phyloP scores from a whole-genome alignment of 306 rosid genomes.

The Luffa acutangula region DNA sequence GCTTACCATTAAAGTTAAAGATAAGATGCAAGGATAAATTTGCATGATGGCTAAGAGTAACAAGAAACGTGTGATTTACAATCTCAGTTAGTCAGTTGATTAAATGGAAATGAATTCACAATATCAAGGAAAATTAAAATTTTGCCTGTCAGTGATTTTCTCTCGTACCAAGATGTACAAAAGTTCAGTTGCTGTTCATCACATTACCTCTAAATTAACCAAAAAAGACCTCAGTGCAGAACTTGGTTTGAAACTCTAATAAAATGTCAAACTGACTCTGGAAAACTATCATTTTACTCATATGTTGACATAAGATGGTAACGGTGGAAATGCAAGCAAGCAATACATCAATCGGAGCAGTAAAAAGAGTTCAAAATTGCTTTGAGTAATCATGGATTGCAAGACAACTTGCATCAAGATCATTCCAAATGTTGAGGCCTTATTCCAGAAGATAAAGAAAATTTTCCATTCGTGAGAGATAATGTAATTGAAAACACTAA shows the following conservation, averaged over 20 bases:
- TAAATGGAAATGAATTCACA: background rate
- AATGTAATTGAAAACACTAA: background rate
- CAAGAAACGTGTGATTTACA: background rate
- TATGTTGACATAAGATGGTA: background rate
- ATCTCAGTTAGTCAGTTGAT: background rate
- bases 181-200: background rate
- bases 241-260: background rate
- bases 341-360: background rate
- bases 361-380: background rate
- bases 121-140: background rate
- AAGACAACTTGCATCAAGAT: background rate
- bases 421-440: background rate
- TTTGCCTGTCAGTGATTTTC: background rate
- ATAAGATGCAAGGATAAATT: background rate
- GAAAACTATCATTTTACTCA: background rate
- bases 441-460: background rate
- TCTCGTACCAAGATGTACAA: background rate
- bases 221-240: background rate
- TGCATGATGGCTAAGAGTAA: background rate
- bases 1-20: background rate
- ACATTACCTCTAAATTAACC: background rate
- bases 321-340: background rate
- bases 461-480: background rate
- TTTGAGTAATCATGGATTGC: background rate
- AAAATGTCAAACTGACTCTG: background rate